Conservation (phyloP, 2,329 filamentous ascomycete genomes). For the Coniochaeta pulveracea region DNA sequence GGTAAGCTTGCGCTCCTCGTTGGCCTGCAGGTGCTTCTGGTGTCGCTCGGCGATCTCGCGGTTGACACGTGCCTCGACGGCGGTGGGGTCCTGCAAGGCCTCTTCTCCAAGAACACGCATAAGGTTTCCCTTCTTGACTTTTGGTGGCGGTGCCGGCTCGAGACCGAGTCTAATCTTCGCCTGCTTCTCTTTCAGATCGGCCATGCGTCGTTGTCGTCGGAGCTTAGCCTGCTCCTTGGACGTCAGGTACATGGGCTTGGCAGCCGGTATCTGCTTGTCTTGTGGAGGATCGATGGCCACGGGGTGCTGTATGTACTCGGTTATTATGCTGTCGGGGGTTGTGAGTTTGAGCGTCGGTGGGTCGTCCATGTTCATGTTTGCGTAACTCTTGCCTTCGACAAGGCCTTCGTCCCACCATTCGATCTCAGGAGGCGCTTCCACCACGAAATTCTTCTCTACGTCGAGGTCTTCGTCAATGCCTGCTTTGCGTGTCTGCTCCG, state of each 20-base stretch:
- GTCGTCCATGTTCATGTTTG: constrained; percentile 55
- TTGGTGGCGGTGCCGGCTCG: constrained; percentile 80
- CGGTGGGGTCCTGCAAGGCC: constrained; percentile 88
- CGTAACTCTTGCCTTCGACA: constrained; percentile 64
- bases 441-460: constrained; percentile 78
- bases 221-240: constrained; percentile 84
- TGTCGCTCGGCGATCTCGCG: constrained; percentile 82
- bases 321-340: constrained; percentile 75
- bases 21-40: constrained; percentile 63
- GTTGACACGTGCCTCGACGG: constrained; percentile 89
- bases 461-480: constrained; percentile 87
- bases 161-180: constrained; percentile 90
- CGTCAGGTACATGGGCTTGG: constrained; percentile 89
- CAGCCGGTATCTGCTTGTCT: constrained; percentile 65
- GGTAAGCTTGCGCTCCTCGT: constrained; percentile 77
- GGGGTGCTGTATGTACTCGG: constrained; percentile 84
- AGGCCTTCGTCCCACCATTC: constrained; percentile 98
- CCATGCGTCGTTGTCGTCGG: constrained; percentile 80
- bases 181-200: constrained; percentile 89
- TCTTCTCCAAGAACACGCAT: constrained; percentile 94
- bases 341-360: constrained; percentile 59
- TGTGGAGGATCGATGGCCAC: constrained; percentile 85
- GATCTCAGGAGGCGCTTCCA: constrained; percentile 73
- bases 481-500: constrained; percentile 75
- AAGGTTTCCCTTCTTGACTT: constrained; percentile 94